Base-by-base conservation (phyloP, 345 rosid species). In the Rubroshorea leprosula region DNA sequence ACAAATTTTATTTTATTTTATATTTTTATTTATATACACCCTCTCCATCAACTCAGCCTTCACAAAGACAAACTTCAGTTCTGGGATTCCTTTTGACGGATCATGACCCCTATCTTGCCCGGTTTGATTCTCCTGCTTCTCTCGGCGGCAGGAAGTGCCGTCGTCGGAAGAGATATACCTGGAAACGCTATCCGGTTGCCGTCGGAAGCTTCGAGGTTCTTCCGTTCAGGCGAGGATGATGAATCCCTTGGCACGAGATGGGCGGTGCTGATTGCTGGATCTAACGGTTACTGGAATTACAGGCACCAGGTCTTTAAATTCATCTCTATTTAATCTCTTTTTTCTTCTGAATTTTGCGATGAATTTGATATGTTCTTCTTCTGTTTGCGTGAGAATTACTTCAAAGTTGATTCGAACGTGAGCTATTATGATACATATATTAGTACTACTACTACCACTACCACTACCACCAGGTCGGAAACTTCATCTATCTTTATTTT, bases 251-350 rank as follows among this genome's bases (percentile, higher is more conserved):
- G 95, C 49, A 90, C 95, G 0, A 75, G 89, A 75, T 93, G 99
- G 99, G 99, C 97, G 51, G 86, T 94, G 44, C 76, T 94, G 44
- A 82, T 85, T 51, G 99, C 97, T 14, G 97, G 99, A 76, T 94
- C 99, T 19, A 83, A 66, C 35, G 96, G 96, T 19, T 94, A 83
- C 60, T 84, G 96, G 97, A 94, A 94, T 67, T 94, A 90, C 71
- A 69, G 99, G 61, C 99, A 94, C 44, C 97, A 94, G 93, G 99
- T 83, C n/a, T 23, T n/a, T 53, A 22, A 41, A 50, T 9, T 58
- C 27, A 29, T 44, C 22, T 9, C 41, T 3, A n/a, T 47, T 26
- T 8, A 2, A 25, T 1, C 15, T 58, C 17, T 44, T 14, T 44
- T 10, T 10, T 6, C n/a, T n/a, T n/a, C n/a, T n/a, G n/a, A n/a